phyloP scores from a whole-genome alignment of 306 rosid genomes.

The Dalbergia cultrata region DNA sequence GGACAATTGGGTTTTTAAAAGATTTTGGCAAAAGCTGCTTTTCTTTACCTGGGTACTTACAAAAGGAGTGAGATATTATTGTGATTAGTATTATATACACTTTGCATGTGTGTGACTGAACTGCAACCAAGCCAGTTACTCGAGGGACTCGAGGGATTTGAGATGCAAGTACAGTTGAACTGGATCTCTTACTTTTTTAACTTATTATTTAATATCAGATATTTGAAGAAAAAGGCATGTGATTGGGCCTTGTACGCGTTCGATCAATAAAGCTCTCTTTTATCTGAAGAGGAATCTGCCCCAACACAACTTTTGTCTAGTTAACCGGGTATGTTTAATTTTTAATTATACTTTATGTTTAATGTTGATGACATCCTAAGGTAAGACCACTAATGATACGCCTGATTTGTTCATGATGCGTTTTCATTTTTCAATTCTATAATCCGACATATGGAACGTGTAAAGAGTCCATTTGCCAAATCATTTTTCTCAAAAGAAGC shows the following conservation, averaged over 20 bases:
- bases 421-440: neutral
- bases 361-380: constrained; percentile 33
- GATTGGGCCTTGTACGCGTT: constrained; percentile 18
- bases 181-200: constrained; percentile 47
- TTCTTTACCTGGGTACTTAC: constrained; percentile 16
- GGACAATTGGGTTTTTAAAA: neutral
- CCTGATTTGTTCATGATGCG: neutral
- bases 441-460: constrained; percentile 44
- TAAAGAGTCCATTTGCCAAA: constrained; percentile 25
- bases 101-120: constrained; percentile 50
- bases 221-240: constrained; percentile 54
- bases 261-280: constrained; percentile 18
- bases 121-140: constrained; percentile 56
- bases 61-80: constrained; percentile 7
- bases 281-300: constrained; percentile 33
- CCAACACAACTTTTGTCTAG: neutral
- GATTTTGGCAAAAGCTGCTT: neutral
- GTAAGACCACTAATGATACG: constrained; percentile 45
- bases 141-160: constrained; percentile 48
- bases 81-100: neutral
- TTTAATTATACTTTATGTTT: neutral
- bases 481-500: neutral
- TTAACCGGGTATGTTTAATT: neutral
- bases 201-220: constrained; percentile 24
- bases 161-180: constrained; percentile 74